Conservation (phyloP, 116 monocot species). For the Zostera marina region DNA sequence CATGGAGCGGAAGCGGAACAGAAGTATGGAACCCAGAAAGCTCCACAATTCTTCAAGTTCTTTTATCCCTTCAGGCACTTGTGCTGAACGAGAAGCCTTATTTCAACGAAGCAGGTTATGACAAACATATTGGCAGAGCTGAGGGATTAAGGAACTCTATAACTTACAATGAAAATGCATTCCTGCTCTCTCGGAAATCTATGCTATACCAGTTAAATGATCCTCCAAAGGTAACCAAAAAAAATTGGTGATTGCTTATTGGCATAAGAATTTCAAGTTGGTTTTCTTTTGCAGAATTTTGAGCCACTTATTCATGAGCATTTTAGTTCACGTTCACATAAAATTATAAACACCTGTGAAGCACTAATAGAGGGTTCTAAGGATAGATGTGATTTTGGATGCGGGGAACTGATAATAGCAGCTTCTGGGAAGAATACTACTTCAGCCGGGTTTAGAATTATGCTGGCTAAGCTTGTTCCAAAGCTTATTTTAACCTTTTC, state of each 20-base stretch:
- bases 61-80: conserved; percentile 83
- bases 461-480: conserved; percentile 56
- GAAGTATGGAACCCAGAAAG: conserved; percentile 70
- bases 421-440: conserved; percentile 12
- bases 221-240: conserved; percentile 61
- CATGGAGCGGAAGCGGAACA: conserved; percentile 67
- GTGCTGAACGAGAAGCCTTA: conserved; percentile 90
- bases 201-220: conserved; percentile 51
- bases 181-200: conserved; percentile 56
- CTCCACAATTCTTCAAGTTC: conserved; percentile 76
- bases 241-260: neutral
- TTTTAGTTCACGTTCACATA: conserved; percentile 25
- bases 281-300: conserved; percentile 33
- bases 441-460: conserved; percentile 79
- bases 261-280: neutral
- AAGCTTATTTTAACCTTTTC: conserved; percentile 40
- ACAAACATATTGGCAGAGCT: conserved; percentile 44
- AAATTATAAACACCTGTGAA: conserved; percentile 43
- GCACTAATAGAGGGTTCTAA: conserved; percentile 48
- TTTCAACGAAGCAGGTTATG: conserved; percentile 88
- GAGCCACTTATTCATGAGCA: conserved; percentile 64
- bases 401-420: neutral
- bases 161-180: conserved; percentile 76
- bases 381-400: conserved; percentile 12
- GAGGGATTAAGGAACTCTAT: conserved; percentile 68